phyloP scores from a whole-genome alignment of 352 stramenopile species.

The Pythium phragmiticola region DNA sequence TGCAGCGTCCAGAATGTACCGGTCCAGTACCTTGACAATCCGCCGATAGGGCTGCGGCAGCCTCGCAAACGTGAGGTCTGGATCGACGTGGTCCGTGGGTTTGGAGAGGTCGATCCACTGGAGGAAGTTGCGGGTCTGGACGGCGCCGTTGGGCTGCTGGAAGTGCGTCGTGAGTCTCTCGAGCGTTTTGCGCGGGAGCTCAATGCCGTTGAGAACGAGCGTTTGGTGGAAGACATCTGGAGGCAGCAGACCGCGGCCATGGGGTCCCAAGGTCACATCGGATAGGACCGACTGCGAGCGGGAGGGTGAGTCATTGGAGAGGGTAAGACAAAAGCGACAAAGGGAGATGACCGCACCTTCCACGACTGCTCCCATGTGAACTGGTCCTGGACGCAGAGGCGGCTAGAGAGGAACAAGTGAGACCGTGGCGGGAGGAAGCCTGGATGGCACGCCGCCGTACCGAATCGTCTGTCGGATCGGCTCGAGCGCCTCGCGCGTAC shows the following conservation, averaged over 20 bases:
- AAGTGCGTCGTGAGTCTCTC: conserved; percentile 45
- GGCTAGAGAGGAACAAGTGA: not conserved
- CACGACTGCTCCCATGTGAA: conserved; percentile 31
- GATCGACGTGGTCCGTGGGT: conserved; percentile 58
- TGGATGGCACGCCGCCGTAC: not conserved
- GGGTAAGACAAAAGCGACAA: not conserved
- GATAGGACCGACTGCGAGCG: conserved; percentile 32
- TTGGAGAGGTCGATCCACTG: conserved; percentile 52
- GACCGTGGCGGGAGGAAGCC: not conserved
- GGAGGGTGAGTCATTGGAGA: not conserved
- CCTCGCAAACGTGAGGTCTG: conserved; percentile 50
- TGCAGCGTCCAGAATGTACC: conserved; percentile 55
- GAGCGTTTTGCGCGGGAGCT: conserved; percentile 29
- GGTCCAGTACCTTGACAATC: conserved; percentile 62
- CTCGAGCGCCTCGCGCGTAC: conserved; percentile 26
- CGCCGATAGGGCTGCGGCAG: conserved; percentile 72
- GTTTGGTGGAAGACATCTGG: conserved; percentile 45
- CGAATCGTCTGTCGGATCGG: conserved; percentile 28
- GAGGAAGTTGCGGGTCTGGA: conserved; percentile 45
- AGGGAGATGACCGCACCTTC: conserved; percentile 16
- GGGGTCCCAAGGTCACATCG: conserved; percentile 19
- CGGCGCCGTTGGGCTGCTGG: conserved; percentile 36
- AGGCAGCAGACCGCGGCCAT: conserved; percentile 34
- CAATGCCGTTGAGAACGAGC: conserved; percentile 49
- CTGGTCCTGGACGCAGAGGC: conserved; percentile 23